Conservation (phyloP, 208 protist genomes). For the Trypanosomatidae sp. region DNA sequence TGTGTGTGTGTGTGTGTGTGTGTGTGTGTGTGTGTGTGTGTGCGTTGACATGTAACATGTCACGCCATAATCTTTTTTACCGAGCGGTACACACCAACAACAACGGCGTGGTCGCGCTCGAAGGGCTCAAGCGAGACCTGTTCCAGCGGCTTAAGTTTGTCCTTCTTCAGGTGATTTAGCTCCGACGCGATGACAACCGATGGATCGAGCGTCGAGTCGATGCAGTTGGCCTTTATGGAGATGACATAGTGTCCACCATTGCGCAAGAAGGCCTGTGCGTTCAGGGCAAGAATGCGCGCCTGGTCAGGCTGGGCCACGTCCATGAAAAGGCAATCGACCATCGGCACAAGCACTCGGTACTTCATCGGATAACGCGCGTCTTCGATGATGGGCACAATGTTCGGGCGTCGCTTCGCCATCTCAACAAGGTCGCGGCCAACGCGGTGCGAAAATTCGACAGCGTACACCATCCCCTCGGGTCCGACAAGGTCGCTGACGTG, state of each 20-base stretch:
- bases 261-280: slow-evolving; percentile 99
- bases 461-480: slow-evolving; percentile 98
- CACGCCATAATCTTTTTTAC: slow-evolving; percentile 87
- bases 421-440: slow-evolving; percentile 99
- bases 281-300: slow-evolving; percentile 98
- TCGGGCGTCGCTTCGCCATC: slow-evolving; percentile 98
- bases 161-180: slow-evolving; percentile 94
- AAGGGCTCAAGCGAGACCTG: slow-evolving; percentile 98
- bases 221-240: slow-evolving; percentile 99
- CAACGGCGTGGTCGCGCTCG: slow-evolving; percentile 99
- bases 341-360: slow-evolving; percentile 98
- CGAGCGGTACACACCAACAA: slow-evolving; percentile 87
- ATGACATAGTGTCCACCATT: slow-evolving; percentile 99
- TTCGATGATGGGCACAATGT: slow-evolving; percentile 99
- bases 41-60: too few relatives aligned
- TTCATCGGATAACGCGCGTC: slow-evolving; percentile 99
- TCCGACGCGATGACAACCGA: slow-evolving; percentile 97
- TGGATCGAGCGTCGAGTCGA: slow-evolving; percentile 98
- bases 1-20: too few relatives aligned
- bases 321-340: slow-evolving; percentile 99
- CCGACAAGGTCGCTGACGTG: slow-evolving; percentile 99
- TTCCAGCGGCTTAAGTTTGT: slow-evolving; percentile 97
- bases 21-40: too few relatives aligned
- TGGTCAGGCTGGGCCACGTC: slow-evolving; percentile 99
- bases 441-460: slow-evolving; percentile 99